These are phyloP conservation scores for Cinchona pubescens DNA, from an alignment of 257 asterid species.

Conservation along the genomic window DNA sequence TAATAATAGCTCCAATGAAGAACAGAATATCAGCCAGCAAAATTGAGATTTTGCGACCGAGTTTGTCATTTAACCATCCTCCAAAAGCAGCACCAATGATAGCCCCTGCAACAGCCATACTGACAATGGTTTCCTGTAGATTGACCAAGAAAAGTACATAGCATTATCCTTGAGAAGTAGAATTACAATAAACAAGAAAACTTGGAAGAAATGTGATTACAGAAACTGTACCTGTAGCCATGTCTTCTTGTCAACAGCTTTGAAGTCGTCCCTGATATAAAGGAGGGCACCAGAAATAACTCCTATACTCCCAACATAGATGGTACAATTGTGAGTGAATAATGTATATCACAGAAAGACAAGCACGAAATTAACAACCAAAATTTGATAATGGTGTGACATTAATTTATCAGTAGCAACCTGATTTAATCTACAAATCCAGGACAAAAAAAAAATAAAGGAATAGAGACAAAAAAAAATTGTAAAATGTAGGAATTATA, in stretches of 20 bases:
- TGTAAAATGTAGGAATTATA: not conserved
- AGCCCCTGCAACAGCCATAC: conserved; percentile 76
- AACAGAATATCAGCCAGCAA: conserved; percentile 53
- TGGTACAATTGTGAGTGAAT: not conserved
- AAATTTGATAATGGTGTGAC: not conserved
- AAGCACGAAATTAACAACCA: not conserved
- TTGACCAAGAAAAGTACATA: not conserved
- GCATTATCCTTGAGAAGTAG: not conserved
- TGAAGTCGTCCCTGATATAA: conserved; percentile 38
- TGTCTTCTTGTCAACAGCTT: conserved; percentile 29
- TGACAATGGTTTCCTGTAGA: conserved; percentile 54
- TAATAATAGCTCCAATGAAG: conserved; percentile 46
- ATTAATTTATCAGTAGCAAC: not conserved
- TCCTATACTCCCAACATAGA: conserved; percentile 3
- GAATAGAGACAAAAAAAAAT: not conserved
- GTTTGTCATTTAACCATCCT: conserved; percentile 56
- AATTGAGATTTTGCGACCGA: conserved; percentile 46
- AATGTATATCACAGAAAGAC: not conserved
- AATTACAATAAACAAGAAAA: not conserved
- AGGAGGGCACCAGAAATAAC: conserved; percentile 48
- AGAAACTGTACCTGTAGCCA: conserved; percentile 32
- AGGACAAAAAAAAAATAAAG: not conserved
- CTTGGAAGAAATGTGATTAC: not conserved
- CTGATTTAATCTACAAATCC: not conserved
- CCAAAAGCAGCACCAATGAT: conserved; percentile 61